These are phyloP conservation scores for Cystobasidium onofrii DNA, from an alignment of 768 basidiomycete genomes.

Conservation along the genomic window DNA sequence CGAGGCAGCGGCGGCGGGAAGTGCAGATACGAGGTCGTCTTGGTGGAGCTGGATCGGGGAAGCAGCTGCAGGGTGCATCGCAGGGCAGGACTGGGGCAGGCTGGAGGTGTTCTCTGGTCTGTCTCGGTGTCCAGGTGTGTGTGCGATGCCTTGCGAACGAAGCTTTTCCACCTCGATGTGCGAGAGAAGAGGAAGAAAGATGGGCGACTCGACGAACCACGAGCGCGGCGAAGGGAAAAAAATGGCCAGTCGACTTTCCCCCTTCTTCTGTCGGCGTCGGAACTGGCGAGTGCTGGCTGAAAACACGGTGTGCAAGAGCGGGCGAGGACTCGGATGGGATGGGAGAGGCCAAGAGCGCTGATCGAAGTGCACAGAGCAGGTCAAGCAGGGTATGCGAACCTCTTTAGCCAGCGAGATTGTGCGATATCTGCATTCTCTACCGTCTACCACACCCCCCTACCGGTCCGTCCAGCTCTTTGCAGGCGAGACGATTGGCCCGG, in stretches of 20 bases:
- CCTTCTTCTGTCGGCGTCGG: no score
- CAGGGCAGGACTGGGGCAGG: background rate
- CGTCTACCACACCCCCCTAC: no score
- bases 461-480: background rate
- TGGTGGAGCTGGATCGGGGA: background rate
- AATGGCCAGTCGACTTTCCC: background rate
- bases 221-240: background rate
- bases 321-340: background rate
- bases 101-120: background rate
- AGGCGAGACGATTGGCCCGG: background rate
- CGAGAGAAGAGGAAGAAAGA: background rate
- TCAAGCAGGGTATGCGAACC: background rate
- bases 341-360: background rate
- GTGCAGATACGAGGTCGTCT: background rate
- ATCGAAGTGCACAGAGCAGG: background rate
- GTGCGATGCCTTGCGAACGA: background rate
- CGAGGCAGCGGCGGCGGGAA: background rate
- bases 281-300: background rate
- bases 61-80: constrained; percentile 6
- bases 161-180: background rate
- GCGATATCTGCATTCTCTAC: no score
- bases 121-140: background rate
- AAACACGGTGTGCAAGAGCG: background rate
- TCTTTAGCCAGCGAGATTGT: background rate
- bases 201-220: background rate